Evolutionary conservation across 495 filamentous ascomycete genomes (phyloP).

Genomic region (Penicillium egyptiacum): DNA sequence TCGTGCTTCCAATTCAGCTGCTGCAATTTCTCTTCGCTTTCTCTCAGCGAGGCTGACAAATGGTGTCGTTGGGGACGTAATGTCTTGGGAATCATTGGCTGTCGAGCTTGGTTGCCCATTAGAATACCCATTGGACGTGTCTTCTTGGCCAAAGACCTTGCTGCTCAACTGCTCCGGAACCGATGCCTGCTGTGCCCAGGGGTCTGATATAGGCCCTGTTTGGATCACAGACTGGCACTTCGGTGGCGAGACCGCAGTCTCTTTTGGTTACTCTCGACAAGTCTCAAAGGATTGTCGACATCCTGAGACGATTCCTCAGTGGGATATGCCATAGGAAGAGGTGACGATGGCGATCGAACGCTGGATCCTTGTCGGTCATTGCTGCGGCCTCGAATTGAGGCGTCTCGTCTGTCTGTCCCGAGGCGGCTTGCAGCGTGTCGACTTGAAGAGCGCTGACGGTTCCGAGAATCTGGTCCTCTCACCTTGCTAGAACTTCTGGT

Average conservation of each 20-base stretch:
- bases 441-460: constrained; percentile 42
- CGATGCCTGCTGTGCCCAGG: not conserved
- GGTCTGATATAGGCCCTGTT: not conserved
- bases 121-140: constrained; percentile 4
- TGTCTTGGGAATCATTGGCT: constrained; percentile 24
- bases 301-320: constrained; percentile 36
- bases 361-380: constrained; percentile 56
- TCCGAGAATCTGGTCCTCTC: constrained; percentile 38
- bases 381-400: constrained; percentile 49
- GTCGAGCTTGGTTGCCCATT: constrained; percentile 18
- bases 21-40: constrained; percentile 72
- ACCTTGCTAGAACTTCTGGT: constrained; percentile 40
- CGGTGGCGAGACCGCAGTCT: constrained; percentile 62
- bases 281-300: constrained; percentile 58
- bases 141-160: constrained; percentile 28
- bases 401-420: constrained; percentile 45
- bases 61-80: constrained; percentile 26
- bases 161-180: constrained; percentile 20
- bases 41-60: constrained; percentile 37
- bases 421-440: constrained; percentile 47
- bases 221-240: constrained; percentile 50
- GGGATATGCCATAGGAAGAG: constrained; percentile 64
- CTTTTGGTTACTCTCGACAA: constrained; percentile 61
- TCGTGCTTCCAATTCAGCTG: constrained; percentile 82
- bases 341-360: constrained; percentile 77